These are phyloP conservation scores for Cyclostephanos tholiformis DNA, from an alignment of 108 stramenopile species.

Conservation along the genomic window DNA sequence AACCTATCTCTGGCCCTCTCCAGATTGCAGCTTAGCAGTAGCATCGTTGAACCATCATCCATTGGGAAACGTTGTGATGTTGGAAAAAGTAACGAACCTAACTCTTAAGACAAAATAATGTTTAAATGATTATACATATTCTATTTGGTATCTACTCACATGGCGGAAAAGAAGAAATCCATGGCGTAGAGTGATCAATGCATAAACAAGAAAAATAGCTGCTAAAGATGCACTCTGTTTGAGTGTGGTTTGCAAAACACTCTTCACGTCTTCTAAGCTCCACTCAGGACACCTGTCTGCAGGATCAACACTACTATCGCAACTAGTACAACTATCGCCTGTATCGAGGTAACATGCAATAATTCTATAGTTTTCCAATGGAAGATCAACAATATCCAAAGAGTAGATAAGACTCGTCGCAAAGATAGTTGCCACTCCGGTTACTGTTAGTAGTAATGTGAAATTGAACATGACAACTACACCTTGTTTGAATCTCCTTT, in stretches of 20 bases:
- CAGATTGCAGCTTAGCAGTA: no score
- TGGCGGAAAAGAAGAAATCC: conserved; percentile 67
- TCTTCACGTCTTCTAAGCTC: conserved; percentile 62
- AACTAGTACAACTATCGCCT: conserved; percentile 60
- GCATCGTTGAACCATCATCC: no score
- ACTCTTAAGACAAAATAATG: neutral
- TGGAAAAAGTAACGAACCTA: conserved; percentile 1
- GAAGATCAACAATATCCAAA: conserved; percentile 45
- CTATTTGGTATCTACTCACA: conserved; percentile 76
- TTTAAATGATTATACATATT: conserved; percentile 60
- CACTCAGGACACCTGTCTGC: conserved; percentile 74
- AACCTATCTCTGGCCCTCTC: no score
- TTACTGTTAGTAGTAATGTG: conserved; percentile 51
- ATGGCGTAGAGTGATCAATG: conserved; percentile 65
- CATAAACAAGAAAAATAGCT: conserved; percentile 76
- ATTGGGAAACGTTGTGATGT: no score
- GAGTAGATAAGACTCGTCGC: conserved; percentile 64
- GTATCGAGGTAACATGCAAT: conserved; percentile 69
- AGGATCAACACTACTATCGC: conserved; percentile 36
- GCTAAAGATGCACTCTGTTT: conserved; percentile 77
- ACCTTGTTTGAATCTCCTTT: conserved; percentile 67
- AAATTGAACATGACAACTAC: conserved; percentile 60
- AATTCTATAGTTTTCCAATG: conserved; percentile 43
- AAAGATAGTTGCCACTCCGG: conserved; percentile 59
- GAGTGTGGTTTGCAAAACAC: conserved; percentile 68